Percentiles rank a stretch among this genome's conserved stretches.
Conservation (phyloP, 306 rosid species). For the Prunus kanzakura region DNA sequence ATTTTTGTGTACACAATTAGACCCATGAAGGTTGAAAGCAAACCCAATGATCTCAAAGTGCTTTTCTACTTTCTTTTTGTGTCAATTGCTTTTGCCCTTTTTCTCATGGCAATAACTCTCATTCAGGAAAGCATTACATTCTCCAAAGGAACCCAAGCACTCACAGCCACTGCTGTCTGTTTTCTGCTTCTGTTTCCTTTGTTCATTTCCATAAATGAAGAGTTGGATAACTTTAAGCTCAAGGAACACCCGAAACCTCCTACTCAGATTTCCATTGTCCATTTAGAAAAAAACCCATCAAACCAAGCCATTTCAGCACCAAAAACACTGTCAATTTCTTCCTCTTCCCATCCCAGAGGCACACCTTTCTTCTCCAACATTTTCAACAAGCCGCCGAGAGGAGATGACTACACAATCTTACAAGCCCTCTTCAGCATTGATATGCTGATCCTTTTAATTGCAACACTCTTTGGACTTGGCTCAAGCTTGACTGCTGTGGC, state of each 20-base stretch:
- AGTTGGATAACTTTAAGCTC: no score
- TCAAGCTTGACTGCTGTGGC: constrained; percentile 29
- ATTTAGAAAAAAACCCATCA: no score
- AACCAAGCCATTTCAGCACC: no score
- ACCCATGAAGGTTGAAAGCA: constrained; percentile 3
- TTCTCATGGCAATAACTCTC: constrained; percentile 30
- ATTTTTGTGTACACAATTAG: constrained; percentile 19
- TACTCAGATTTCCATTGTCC: no score
- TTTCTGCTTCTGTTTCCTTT: no score
- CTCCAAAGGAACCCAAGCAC: neutral
- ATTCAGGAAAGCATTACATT: constrained; percentile 4
- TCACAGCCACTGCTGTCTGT: constrained; percentile 9
- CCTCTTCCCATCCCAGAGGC: neutral
- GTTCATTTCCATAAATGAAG: no score
- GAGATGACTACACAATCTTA: constrained; percentile 37
- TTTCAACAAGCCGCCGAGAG: constrained; percentile 29
- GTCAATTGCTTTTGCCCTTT: constrained; percentile 30
- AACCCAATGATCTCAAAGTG: constrained; percentile 22
- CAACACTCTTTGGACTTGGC: constrained; percentile 24
- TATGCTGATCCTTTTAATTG: constrained; percentile 24
- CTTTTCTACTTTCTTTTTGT: constrained; percentile 31
- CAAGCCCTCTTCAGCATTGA: constrained; percentile 34
- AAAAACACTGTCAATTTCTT: no score
- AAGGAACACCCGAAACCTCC: no score
- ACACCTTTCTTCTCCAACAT: constrained; percentile 22